Conservation (phyloP, 345 rosid genomes). For the Melaleuca alternifolia region DNA sequence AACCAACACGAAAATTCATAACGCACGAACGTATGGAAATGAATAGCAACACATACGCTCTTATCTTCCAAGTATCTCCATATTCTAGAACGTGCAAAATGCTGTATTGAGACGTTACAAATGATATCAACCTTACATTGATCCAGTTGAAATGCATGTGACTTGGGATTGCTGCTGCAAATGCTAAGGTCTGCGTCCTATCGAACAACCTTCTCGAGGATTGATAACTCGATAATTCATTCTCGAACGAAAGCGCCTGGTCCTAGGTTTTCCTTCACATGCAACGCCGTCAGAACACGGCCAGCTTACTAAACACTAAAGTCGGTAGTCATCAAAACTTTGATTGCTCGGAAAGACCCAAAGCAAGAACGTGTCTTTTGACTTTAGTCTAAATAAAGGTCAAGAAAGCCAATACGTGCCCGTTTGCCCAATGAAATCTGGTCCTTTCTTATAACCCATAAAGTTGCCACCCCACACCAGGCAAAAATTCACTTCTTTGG, state of each 20-base stretch:
- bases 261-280: not conserved
- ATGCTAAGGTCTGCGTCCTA: not conserved
- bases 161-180: not conserved
- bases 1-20: not conserved
- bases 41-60: not conserved
- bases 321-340: not conserved
- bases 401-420: not conserved
- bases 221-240: not conserved
- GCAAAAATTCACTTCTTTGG: not conserved
- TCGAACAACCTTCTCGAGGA: not conserved
- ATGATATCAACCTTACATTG: not conserved
- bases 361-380: not conserved
- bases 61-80: not conserved
- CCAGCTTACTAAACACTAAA: not conserved
- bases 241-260: not conserved
- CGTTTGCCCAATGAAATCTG: not conserved
- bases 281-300: not conserved
- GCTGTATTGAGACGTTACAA: not conserved
- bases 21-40: not conserved
- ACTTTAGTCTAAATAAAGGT: not conserved
- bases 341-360: not conserved
- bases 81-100: not conserved
- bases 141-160: not conserved
- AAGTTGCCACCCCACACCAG: not conserved
- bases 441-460: not conserved